A percentile compares a stretch with the other conserved stretches of the same genome.
These are phyloP conservation scores for Atractiella rhizophila DNA, from an alignment of 768 basidiomycete genomes.

Conservation along the genomic window DNA sequence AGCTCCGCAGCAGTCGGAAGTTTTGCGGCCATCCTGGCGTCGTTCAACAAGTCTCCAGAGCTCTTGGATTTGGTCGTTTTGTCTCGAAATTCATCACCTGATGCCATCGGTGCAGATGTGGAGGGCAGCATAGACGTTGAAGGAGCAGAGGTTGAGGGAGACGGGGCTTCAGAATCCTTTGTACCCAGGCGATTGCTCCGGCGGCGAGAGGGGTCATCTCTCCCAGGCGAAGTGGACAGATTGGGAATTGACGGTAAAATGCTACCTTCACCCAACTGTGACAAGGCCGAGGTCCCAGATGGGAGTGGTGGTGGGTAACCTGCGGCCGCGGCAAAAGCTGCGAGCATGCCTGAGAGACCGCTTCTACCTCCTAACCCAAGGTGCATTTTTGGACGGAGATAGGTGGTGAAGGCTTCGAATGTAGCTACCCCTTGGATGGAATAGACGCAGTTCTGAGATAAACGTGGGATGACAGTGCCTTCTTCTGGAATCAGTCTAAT, in stretches of 20 bases:
- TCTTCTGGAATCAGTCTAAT: conserved; percentile 72
- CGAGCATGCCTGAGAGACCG: conserved; percentile 64
- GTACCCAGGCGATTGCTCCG: conserved; percentile 6
- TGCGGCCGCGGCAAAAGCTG: conserved; percentile 50
- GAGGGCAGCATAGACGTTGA: no score
- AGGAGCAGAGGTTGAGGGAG: no score
- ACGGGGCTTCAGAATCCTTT: no score
- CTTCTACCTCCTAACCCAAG: no score
- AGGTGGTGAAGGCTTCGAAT: conserved; percentile 89
- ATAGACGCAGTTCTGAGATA: conserved; percentile 54
- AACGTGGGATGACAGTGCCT: conserved; percentile 64
- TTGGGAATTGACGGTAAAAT: background rate
- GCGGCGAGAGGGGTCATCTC: background rate
- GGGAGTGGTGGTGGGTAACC: conserved; percentile 41
- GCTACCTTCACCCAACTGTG: conserved; percentile 7
- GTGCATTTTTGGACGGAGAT: conserved; percentile 77
- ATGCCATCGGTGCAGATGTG: no score
- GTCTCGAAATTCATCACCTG: no score
- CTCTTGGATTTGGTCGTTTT: no score
- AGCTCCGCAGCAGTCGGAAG: no score
- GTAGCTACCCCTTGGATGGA: conserved; percentile 97
- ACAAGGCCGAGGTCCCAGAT: no score
- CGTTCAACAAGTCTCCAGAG: no score
- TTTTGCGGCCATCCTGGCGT: no score
- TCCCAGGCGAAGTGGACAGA: background rate